These are phyloP conservation scores for Pythium biforme DNA, from an alignment of 352 stramenopile genomes.

Conservation along the genomic window DNA sequence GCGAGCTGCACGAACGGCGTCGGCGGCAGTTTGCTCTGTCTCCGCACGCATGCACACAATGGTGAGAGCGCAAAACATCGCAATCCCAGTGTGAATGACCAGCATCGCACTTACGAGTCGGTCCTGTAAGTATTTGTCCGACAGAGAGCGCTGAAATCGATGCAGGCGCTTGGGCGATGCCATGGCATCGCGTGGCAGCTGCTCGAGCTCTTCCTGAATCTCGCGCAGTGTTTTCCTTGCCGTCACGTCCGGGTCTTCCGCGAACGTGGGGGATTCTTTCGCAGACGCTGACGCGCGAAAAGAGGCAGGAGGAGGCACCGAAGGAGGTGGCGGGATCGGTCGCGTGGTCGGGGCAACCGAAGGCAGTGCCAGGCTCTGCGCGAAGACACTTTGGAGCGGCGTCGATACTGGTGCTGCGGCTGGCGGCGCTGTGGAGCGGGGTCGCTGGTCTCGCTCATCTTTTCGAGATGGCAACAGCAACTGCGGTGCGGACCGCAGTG, in stretches of 20 bases:
- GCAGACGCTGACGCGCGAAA: not conserved
- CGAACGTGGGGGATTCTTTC: not conserved
- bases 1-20: constrained; percentile 56
- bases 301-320: not conserved
- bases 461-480: not conserved
- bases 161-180: not conserved
- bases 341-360: not conserved
- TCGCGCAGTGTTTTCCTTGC: constrained; percentile 42
- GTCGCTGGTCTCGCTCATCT: not conserved
- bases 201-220: constrained; percentile 43
- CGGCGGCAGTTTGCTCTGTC: constrained; percentile 39
- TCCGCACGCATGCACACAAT: no score
- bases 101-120: constrained; percentile 36
- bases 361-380: constrained; percentile 6
- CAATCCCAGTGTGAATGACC: no score
- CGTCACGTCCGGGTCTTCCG: constrained; percentile 32
- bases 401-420: not conserved
- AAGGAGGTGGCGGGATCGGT: not conserved
- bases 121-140: constrained; percentile 39
- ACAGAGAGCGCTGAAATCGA: constrained; percentile 24
- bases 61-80: no score
- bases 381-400: constrained; percentile 18
- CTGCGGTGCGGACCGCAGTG: constrained; percentile 3
- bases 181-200: constrained; percentile 17
- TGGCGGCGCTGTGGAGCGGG: not conserved